A percentile compares a stretch with the other conserved stretches of the same genome.
Evolutionary conservation across 2,329 filamentous ascomycete genomes (phyloP).

Genomic region (Leptographium wingfieldii): DNA sequence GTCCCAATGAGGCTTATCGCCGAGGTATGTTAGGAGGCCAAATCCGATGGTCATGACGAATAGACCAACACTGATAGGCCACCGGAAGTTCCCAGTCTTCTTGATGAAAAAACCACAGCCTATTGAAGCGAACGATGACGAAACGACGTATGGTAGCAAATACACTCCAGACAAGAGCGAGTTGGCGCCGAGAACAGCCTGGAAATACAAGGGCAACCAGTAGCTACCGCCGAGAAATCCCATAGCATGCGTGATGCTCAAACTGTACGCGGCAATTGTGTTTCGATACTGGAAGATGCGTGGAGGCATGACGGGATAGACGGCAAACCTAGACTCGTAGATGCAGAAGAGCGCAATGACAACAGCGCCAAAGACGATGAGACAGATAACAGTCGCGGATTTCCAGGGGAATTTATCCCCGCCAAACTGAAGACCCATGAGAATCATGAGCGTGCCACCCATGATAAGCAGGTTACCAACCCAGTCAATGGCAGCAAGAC

Average conservation of each 20-base stretch:
- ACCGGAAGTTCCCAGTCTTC: slow-evolving; percentile 28
- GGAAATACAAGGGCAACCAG: slow-evolving; percentile 76
- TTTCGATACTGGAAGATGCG: slow-evolving; percentile 53
- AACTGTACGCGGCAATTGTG: slow-evolving; percentile 57
- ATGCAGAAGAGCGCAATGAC: slow-evolving; percentile 52
- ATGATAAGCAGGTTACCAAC: slow-evolving; percentile 23
- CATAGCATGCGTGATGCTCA: slow-evolving; percentile 54
- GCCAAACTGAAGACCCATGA: slow-evolving; percentile 70
- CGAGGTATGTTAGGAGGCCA: slow-evolving; percentile 38
- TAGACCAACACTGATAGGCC: slow-evolving; percentile 35
- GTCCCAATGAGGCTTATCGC: slow-evolving; percentile 20
- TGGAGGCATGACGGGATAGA: slow-evolving; percentile 66
- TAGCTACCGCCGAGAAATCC: slow-evolving; percentile 62
- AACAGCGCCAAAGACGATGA: slow-evolving; percentile 23
- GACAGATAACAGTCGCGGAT: slow-evolving; percentile 61
- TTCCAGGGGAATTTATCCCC: slow-evolving; percentile 63
- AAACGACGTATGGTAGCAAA: slow-evolving; percentile 13
- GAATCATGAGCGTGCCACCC: not conserved
- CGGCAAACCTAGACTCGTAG: slow-evolving; percentile 60
- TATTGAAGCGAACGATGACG: slow-evolving; percentile 26
- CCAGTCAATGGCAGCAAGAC: slow-evolving; percentile 52
- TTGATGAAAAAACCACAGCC: slow-evolving; percentile 17
- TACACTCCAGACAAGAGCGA: slow-evolving; percentile 58
- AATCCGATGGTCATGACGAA: slow-evolving; percentile 40
- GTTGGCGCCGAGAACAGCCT: slow-evolving; percentile 53